A percentile compares a stretch with the other conserved stretches of the same genome.
phyloP scores from a whole-genome alignment of 1,284 basidiomycete genomes.

The Pseudozyma thailandica region DNA sequence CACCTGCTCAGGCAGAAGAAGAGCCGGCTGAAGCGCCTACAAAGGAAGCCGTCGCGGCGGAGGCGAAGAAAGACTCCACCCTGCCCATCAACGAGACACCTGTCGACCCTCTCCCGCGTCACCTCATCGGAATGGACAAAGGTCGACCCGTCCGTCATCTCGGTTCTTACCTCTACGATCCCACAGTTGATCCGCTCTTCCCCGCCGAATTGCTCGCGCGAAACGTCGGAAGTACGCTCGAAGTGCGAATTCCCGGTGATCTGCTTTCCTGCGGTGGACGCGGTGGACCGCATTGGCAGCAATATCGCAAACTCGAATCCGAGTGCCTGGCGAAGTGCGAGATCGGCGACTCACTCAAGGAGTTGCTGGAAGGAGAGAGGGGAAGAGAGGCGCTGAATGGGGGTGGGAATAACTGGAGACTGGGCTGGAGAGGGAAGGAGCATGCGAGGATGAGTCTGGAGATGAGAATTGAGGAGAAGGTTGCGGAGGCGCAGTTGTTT shows the following conservation, averaged over 20 bases:
- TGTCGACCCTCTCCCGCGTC: conserved; percentile 41
- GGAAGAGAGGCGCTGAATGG: conserved; percentile 22
- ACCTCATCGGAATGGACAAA: conserved; percentile 59
- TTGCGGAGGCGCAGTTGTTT: conserved; percentile 38
- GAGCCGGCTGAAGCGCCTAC: conserved; percentile 1
- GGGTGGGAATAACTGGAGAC: conserved; percentile 49
- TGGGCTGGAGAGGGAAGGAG: conserved; percentile 65
- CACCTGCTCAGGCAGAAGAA: neutral
- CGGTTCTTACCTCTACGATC: conserved; percentile 63
- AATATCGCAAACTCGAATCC: conserved; percentile 22
- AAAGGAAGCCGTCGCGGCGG: neutral
- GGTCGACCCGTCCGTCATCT: conserved; percentile 61
- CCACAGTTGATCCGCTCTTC: conserved; percentile 54
- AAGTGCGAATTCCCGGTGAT: conserved; percentile 63
- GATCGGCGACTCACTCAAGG: conserved; percentile 36
- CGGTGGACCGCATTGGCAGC: conserved; percentile 33
- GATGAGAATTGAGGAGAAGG: conserved; percentile 45
- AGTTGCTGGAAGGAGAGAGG: conserved; percentile 27
- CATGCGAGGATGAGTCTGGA: conserved; percentile 58
- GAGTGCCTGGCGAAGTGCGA: conserved; percentile 26
- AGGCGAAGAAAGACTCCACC: neutral
- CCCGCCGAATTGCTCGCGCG: conserved; percentile 61
- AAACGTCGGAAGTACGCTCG: conserved; percentile 65
- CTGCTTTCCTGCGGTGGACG: conserved; percentile 33
- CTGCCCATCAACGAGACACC: conserved; percentile 20